phyloP scores from a whole-genome alignment of 805 yeast genomes.

The Saccharomycopsis guyanensis region DNA sequence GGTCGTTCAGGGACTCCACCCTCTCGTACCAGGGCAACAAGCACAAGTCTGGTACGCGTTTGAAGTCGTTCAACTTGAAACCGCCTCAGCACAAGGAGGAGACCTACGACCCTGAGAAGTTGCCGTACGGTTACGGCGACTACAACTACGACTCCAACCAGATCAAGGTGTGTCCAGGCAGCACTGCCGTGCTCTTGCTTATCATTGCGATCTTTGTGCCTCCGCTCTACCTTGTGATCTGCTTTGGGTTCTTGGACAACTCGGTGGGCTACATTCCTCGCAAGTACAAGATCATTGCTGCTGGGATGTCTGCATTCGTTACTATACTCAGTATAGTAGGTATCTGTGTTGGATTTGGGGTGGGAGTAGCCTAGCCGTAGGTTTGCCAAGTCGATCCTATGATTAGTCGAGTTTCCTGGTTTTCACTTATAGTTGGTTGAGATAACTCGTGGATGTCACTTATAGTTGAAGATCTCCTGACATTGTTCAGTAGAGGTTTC shows the following conservation, averaged over 20 bases:
- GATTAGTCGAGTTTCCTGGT: conserved; percentile 1
- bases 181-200: conserved; percentile 12
- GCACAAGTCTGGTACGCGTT: conserved; percentile 6
- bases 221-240: conserved; percentile 19
- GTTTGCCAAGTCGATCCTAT: background rate
- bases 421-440: too few species aligned
- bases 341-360: conserved; percentile 40
- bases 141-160: background rate
- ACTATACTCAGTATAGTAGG: conserved; percentile 28
- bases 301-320: conserved; percentile 15
- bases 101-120: conserved; percentile 4
- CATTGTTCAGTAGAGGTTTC: too few species aligned
- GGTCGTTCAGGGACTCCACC: conserved; percentile 6
- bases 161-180: conserved; percentile 8
- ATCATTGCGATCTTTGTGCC: conserved; percentile 20
- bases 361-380: conserved; percentile 29
- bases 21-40: conserved; percentile 5
- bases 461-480: too few species aligned
- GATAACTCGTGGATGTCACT: background rate
- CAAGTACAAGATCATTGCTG: conserved; percentile 19
- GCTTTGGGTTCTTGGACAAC: conserved; percentile 20
- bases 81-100: conserved; percentile 4
- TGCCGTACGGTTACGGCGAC: conserved; percentile 1
- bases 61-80: conserved; percentile 17
- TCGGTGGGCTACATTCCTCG: conserved; percentile 18